A percentile compares a stretch with the other conserved stretches of the same genome.
Evolutionary conservation across 1,284 basidiomycete species (phyloP).

Genomic region (Tremellales sp.): DNA sequence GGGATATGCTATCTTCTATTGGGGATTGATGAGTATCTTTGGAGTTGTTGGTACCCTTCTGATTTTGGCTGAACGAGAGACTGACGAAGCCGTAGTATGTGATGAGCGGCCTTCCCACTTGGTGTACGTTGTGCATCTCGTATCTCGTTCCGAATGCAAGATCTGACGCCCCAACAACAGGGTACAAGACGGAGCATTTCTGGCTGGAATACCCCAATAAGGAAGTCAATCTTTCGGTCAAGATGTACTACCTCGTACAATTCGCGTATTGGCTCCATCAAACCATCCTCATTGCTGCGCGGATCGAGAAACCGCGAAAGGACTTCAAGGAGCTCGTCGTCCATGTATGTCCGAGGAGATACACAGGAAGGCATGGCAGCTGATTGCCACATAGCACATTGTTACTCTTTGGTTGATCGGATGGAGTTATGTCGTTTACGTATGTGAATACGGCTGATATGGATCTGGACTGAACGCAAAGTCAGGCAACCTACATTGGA

Average conservation of each 20-base stretch:
- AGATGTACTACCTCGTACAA: conserved; percentile 88
- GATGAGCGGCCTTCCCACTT: conserved; percentile 81
- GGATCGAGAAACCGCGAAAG: conserved; percentile 89
- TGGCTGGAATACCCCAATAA: conserved; percentile 86
- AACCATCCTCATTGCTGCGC: conserved; percentile 75
- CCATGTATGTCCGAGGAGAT: conserved; percentile 44
- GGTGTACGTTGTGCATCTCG: conserved; percentile 55
- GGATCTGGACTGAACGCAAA: conserved; percentile 6
- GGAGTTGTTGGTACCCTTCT: conserved; percentile 62
- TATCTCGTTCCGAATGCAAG: neutral
- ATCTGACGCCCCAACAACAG: conserved; percentile 12
- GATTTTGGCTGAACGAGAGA: neutral
- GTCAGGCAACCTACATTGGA: conserved; percentile 71
- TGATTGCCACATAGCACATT: conserved; percentile 61
- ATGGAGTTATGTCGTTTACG: conserved; percentile 80
- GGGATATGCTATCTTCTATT: conserved; percentile 80
- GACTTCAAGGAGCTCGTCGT: conserved; percentile 82
- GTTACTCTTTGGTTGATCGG: conserved; percentile 95
- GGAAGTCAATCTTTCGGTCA: conserved; percentile 80
- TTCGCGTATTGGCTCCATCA: conserved; percentile 93
- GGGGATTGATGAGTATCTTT: conserved; percentile 63
- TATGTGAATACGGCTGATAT: conserved; percentile 36
- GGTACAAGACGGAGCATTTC: conserved; percentile 74
- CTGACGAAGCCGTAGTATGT: conserved; percentile 57
- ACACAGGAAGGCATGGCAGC: neutral